These are phyloP conservation scores for Triangularia verruculosa DNA, from an alignment of 2,329 filamentous ascomycete genomes.

Conservation along the genomic window DNA sequence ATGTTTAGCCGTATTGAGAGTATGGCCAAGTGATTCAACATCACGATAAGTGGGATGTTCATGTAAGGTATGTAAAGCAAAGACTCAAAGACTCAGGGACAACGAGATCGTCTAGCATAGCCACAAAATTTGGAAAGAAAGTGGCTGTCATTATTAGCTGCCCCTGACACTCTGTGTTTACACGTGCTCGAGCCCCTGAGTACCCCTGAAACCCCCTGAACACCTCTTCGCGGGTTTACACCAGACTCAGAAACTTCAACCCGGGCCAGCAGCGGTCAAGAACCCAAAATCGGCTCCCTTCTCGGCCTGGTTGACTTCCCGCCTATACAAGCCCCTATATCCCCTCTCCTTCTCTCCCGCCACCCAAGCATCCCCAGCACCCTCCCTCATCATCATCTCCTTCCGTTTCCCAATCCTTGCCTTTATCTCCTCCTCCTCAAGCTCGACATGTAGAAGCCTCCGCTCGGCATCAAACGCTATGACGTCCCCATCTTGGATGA, in stretches of 20 bases:
- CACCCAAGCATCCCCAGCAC: slow-evolving; percentile 19
- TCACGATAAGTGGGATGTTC: too few relatives aligned
- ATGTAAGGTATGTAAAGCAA: too few relatives aligned
- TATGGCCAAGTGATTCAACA: too few relatives aligned
- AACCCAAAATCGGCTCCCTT: slow-evolving; percentile 61
- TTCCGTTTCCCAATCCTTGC: slow-evolving; percentile 49
- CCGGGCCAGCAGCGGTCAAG: slow-evolving; percentile 45
- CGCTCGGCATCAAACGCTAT: slow-evolving; percentile 75
- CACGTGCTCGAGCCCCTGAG: background rate
- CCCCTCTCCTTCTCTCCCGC: slow-evolving; percentile 40
- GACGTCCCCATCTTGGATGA: slow-evolving; percentile 72
- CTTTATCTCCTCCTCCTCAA: slow-evolving; percentile 68
- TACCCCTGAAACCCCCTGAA: background rate
- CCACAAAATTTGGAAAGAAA: too few relatives aligned
- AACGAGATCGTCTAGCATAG: too few relatives aligned
- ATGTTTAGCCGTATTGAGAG: too few relatives aligned
- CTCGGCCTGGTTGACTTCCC: slow-evolving; percentile 58
- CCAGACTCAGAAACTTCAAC: background rate
- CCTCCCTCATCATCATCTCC: slow-evolving; percentile 27
- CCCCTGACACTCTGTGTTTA: too few relatives aligned
- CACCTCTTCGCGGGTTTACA: too few relatives aligned
- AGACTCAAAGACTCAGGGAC: too few relatives aligned
- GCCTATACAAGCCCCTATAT: slow-evolving; percentile 58
- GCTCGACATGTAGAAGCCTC: slow-evolving; percentile 55
- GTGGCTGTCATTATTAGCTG: too few relatives aligned